phyloP scores from a whole-genome alignment of 2,329 filamentous ascomycete species.

The Sporothrix curviconia region DNA sequence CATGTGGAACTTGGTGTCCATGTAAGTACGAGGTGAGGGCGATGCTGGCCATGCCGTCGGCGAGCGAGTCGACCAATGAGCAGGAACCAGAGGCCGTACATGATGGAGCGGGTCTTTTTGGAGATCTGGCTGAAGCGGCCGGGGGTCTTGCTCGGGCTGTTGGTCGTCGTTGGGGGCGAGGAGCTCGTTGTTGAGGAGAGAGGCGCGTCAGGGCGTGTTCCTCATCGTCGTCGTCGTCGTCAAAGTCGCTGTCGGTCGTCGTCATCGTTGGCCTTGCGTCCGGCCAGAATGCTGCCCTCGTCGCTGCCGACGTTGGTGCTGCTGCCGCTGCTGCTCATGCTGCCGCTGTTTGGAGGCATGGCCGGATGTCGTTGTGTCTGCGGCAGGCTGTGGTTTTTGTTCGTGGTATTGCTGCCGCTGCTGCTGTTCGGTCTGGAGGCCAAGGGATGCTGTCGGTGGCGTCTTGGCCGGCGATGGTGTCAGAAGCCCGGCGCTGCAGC shows the following conservation, averaged over 20 bases:
- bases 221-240: slow-evolving; percentile 17
- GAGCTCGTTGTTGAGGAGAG: slow-evolving; percentile 15
- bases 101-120: slow-evolving; percentile 46
- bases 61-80: slow-evolving; percentile 57
- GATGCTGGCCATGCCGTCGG: slow-evolving; percentile 58
- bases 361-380: too few species aligned
- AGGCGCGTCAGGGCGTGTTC: slow-evolving; percentile 11
- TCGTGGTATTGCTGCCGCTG: not conserved
- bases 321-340: not conserved
- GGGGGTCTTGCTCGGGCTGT: slow-evolving; percentile 11
- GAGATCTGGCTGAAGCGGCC: slow-evolving; percentile 50
- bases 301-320: not conserved
- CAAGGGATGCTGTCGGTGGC: slow-evolving; percentile 16
- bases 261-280: slow-evolving; percentile 20
- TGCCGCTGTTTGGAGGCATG: not conserved
- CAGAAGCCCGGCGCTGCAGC: slow-evolving; percentile 29
- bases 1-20: slow-evolving; percentile 49
- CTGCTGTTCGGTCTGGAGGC: not conserved
- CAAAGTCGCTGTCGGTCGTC: slow-evolving; percentile 17
- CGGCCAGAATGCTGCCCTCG: not conserved
- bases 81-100: slow-evolving; percentile 60
- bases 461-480: too few species aligned
- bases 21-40: slow-evolving; percentile 53
- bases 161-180: slow-evolving; percentile 8
- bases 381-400: too few species aligned